Base-by-base conservation (phyloP, 768 basidiomycete genomes). In the Lactifluus subvellereus region DNA sequence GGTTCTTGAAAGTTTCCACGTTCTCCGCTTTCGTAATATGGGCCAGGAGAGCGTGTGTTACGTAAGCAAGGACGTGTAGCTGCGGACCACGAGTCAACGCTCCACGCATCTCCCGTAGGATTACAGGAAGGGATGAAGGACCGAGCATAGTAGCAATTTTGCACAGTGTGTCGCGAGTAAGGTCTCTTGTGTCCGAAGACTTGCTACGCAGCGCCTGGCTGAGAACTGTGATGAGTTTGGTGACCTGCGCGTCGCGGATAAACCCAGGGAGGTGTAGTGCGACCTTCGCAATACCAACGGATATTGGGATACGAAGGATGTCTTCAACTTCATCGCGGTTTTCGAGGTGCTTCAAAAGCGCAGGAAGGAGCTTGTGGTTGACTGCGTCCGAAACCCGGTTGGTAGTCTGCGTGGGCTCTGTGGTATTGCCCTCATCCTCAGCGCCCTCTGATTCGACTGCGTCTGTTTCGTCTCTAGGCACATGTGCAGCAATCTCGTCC, bases 11-110 rank as follows among this genome's bases (percentile, higher is more conserved):
- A 0, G 72, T 69, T 2, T 77, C 71, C 35, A 80, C 74, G 70
- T 83, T 75, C 5, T 86, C 83, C 0, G 79, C 78, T 0, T 84
- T 78, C 0, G 92, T 94, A 50, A 95, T 81, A 60, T 91, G 84
- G n/a, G 86, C 82, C 42, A 98, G 77, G 20, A 98, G 75, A 0
- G 91, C 82, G 69, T 99, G 95, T 0, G 83, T 81, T 2, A 87
- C 86, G 65, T 87, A 89, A 1, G 95, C 94, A 35, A 98, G 79
- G 18, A 98, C 85, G 72, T 99, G 96, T 0, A 98, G 81, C 59
- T 98, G 96, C 1, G 97, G 96, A 6, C 97, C 97, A 20, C 95
- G 89, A 40, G 84, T 70, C 33, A 99, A 82, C 1, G 95, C 92
- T 0, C 79, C 83, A n/a, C 90, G 82, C 54, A 98, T 77, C 71